Evolutionary conservation across 2,329 filamentous ascomycete genomes (phyloP).

Genomic region (Colletotrichum abscissum): DNA sequence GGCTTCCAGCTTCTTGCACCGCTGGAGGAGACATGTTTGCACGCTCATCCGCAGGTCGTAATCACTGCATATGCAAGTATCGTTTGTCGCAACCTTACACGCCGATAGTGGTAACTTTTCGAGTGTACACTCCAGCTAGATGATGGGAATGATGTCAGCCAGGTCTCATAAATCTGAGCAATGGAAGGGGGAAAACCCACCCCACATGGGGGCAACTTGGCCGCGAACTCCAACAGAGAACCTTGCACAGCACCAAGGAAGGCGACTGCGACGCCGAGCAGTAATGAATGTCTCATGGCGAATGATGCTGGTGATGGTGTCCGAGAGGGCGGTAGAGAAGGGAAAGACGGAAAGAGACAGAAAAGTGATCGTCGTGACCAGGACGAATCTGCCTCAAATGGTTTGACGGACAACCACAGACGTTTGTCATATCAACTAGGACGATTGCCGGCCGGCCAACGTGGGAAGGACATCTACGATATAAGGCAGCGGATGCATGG

Average conservation of each 20-base stretch:
- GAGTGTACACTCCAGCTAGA: slow-evolving; percentile 40
- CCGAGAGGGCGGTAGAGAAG: not conserved
- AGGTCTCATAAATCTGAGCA: not conserved
- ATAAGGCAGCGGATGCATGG: slow-evolving; percentile 5
- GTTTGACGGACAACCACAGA: slow-evolving; percentile 3
- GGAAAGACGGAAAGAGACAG: not conserved
- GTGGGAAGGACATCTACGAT: slow-evolving; percentile 16
- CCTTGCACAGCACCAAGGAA: slow-evolving; percentile 27
- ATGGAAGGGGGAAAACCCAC: slow-evolving; percentile 18
- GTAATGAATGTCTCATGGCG: slow-evolving; percentile 32
- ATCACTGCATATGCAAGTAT: slow-evolving; percentile 45
- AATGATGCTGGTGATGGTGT: not conserved
- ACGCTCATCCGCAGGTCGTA: slow-evolving; percentile 34
- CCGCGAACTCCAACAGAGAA: slow-evolving; percentile 33
- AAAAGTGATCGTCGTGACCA: not conserved
- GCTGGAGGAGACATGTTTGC: slow-evolving; percentile 39
- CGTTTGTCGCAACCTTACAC: slow-evolving; percentile 39
- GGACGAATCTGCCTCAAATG: not conserved
- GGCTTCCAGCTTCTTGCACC: slow-evolving; percentile 41
- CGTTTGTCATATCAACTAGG: not conserved
- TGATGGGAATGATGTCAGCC: not conserved
- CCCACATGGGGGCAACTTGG: slow-evolving; percentile 38
- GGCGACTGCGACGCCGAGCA: slow-evolving; percentile 29
- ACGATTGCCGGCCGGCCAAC: no score
- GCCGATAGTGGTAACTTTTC: slow-evolving; percentile 39